These are phyloP conservation scores for Acer saccharum DNA, from an alignment of 345 rosid species.

Conservation along the genomic window DNA sequence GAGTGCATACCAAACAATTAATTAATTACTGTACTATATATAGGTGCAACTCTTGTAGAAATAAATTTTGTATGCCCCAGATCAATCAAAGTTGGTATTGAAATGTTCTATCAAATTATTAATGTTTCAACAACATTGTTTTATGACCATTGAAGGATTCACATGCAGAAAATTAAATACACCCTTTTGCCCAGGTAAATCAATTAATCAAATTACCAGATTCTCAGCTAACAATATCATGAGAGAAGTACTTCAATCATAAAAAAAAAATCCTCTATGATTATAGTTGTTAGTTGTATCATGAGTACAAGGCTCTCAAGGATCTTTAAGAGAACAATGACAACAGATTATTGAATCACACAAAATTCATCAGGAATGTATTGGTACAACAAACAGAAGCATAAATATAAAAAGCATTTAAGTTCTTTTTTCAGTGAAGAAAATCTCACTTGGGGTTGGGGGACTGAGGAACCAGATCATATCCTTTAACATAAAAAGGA, in stretches of 20 bases:
- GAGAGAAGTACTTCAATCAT: too few species aligned
- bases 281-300: not conserved
- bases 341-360: not conserved
- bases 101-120: not conserved
- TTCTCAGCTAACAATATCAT: not conserved
- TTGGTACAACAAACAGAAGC: not conserved
- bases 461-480: not conserved
- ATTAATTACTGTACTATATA: not conserved
- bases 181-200: not conserved
- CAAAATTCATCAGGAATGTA: not conserved
- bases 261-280: too few species aligned
- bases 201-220: not conserved
- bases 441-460: not conserved
- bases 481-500: conserved; percentile 9
- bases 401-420: not conserved
- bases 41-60: not conserved
- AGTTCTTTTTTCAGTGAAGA: conserved; percentile 8
- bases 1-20: not conserved
- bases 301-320: not conserved
- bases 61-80: not conserved
- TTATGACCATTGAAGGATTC: not conserved
- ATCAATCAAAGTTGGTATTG: not conserved
- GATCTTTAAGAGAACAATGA: not conserved
- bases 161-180: not conserved
- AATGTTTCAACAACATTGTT: not conserved